Conservation (phyloP, 148 eudicot genomes). For the Euryodendron excelsum region DNA sequence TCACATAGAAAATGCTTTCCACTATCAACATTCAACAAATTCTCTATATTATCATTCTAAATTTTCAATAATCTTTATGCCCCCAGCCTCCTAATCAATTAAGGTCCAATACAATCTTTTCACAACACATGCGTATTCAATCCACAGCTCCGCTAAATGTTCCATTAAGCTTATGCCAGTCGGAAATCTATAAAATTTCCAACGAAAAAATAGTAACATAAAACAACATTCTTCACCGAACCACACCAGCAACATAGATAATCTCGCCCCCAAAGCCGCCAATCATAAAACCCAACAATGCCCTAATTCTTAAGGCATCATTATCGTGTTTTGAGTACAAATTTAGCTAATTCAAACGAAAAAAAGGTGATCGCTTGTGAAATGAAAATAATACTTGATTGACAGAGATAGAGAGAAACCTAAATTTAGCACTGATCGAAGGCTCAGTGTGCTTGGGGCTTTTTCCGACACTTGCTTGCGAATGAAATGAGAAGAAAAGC, state of each 20-base stretch:
- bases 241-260: no score
- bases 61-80: no score
- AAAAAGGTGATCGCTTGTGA: neutral
- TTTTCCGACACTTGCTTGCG: neutral
- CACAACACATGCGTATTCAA: no score
- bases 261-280: no score
- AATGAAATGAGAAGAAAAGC: neutral
- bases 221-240: no score
- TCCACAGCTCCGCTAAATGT: no score
- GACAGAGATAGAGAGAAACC: neutral
- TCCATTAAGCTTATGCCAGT: neutral
- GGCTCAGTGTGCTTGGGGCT: neutral
- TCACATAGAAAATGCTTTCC: no score
- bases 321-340: neutral
- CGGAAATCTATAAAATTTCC: no score
- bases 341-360: neutral
- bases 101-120: no score
- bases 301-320: neutral
- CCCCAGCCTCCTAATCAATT: no score
- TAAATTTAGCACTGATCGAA: neutral
- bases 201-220: no score
- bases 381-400: constrained; percentile 32
- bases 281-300: neutral
- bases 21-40: neutral
- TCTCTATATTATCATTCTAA: neutral